Conservation (phyloP, 495 filamentous ascomycete species). For the Penicillium steckii region DNA sequence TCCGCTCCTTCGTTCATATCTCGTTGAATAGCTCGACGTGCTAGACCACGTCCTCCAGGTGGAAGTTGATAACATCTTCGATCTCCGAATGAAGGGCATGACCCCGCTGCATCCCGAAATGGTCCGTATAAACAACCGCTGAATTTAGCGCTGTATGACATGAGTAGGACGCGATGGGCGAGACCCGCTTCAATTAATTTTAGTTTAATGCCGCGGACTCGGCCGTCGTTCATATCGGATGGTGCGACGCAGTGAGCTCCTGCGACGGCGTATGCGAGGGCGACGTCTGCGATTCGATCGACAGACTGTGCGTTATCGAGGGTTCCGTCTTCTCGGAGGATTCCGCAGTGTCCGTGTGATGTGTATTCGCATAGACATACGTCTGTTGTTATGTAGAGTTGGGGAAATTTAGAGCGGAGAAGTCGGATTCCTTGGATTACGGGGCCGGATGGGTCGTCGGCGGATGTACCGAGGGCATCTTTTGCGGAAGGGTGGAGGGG, state of each 20-base stretch:
- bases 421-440: conserved; percentile 84
- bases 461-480: conserved; percentile 88
- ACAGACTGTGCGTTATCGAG: conserved; percentile 91
- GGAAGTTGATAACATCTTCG: conserved; percentile 95
- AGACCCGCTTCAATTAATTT: conserved; percentile 91
- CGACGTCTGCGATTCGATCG: conserved; percentile 89
- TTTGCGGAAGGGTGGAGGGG: conserved; percentile 77
- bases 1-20: conserved; percentile 94
- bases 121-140: conserved; percentile 94
- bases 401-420: conserved; percentile 77
- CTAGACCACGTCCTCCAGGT: conserved; percentile 87
- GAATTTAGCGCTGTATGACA: conserved; percentile 98
- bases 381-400: conserved; percentile 85
- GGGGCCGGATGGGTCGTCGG: conserved; percentile 89
- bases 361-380: conserved; percentile 99
- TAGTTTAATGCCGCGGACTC: conserved; percentile 92
- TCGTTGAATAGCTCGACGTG: conserved; percentile 83
- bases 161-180: conserved; percentile 83
- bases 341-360: conserved; percentile 97
- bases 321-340: conserved; percentile 84
- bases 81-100: conserved; percentile 88
- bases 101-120: conserved; percentile 94
- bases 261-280: conserved; percentile 86
- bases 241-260: conserved; percentile 96
- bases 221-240: conserved; percentile 98